Base-by-base conservation (phyloP, 208 protist genomes). In the Trypanosoma platydactyli region DNA sequence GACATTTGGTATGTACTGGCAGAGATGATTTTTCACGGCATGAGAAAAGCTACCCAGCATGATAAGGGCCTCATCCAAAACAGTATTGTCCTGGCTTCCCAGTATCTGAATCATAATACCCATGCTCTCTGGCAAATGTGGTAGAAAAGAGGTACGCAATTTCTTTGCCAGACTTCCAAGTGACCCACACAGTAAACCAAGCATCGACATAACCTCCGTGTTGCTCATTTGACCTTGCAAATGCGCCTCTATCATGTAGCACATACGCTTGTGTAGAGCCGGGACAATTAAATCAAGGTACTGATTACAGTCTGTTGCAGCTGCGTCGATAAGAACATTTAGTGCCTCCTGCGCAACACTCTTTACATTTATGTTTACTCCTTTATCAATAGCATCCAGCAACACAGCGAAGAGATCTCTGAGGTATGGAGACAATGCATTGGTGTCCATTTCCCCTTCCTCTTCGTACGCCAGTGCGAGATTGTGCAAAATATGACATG, bases 401-500 rank as follows among this genome's bases (percentile, higher is more conserved):
- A 97, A 60, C 16, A 85, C 81, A 35, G 59, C 59, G 45, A 91
- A 67, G 20, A 94, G 63, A 63, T 89, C 81, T 24, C 64, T 67
- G 68, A 95, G 97, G 69, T 94, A 98, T 50, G 72, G 66, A 5
- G 92, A 97, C 11, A 98, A 75, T 54, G 88, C 80, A 76, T 96
- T 96, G 1, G 78, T 92, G 11, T 71, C 51, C 69, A 89, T 44
- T 24, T 86, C 54, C 18, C 89, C 77, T 35, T 92, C 80, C 20
- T 84, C 82, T 54, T 95, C 81, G 68, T 88, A 95, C 40, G 84
- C 76, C 35, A 97, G 84, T 15, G 91, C 90, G 48, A 99, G 83
- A 74, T 98, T 97, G 55, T 98, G 84, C 20, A 99, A 74, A 49
- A 97, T 95, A 80, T 92, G 95, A 78, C 95, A 98, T 25, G 83